Evolutionary conservation across 2,329 filamentous ascomycete genomes (phyloP).

Genomic region (Scorias spongiosa): DNA sequence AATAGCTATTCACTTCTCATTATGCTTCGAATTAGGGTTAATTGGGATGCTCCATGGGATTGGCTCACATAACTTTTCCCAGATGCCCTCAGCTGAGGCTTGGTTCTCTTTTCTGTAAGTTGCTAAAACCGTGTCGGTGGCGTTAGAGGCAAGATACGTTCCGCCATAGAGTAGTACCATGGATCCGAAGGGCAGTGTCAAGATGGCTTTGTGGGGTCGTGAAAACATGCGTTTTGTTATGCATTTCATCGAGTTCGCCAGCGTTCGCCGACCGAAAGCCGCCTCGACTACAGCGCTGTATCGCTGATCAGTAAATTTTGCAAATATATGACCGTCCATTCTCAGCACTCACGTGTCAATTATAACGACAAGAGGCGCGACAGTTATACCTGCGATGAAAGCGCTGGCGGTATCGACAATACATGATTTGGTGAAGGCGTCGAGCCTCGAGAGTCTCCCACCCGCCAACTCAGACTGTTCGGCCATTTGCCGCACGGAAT

Average conservation of each 20-base stretch:
- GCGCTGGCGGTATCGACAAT: slow-evolving; percentile 7
- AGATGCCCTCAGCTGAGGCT: slow-evolving; percentile 3
- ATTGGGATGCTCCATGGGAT: too few species aligned
- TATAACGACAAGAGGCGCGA: slow-evolving; percentile 10
- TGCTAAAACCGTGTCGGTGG: slow-evolving; percentile 7
- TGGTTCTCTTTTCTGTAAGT: slow-evolving; percentile 3
- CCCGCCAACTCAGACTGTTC: too few species aligned
- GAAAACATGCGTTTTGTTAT: slow-evolving; percentile 3
- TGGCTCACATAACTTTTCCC: not conserved
- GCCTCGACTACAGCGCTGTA: slow-evolving; percentile 10
- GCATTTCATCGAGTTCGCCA: slow-evolving; percentile 3
- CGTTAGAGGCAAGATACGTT: slow-evolving; percentile 11
- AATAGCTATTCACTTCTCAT: too few species aligned
- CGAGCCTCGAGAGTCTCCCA: too few species aligned
- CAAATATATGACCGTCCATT: not conserved
- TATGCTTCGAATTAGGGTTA: too few species aligned
- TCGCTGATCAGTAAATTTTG: not conserved
- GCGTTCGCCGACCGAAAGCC: slow-evolving; percentile 5
- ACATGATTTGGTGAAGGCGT: too few species aligned
- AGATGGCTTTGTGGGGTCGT: slow-evolving; percentile 6
- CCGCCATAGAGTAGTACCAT: slow-evolving; percentile 10
- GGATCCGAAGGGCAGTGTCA: slow-evolving; percentile 6
- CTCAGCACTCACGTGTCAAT: slow-evolving; percentile 8
- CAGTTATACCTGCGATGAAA: slow-evolving; percentile 8
- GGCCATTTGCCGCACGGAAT: too few species aligned